These are phyloP conservation scores for Chytriomyces sp. DNA, from an alignment of 192 early-diverging fungal genomes.

Conservation along the genomic window DNA sequence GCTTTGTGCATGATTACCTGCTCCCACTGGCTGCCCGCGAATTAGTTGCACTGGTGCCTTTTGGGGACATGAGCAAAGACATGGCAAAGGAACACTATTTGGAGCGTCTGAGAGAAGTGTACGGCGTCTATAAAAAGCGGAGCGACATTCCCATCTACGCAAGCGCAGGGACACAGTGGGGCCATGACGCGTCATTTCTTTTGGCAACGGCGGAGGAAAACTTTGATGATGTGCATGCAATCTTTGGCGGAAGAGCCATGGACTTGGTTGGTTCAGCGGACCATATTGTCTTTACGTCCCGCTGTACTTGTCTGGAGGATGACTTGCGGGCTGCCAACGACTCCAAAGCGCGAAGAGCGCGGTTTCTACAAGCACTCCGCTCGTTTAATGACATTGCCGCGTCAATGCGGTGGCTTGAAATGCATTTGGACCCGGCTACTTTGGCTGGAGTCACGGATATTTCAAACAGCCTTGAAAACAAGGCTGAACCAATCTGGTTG, in stretches of 20 bases:
- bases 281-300: neutral
- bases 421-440: neutral
- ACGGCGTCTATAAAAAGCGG: constrained; percentile 4
- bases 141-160: neutral
- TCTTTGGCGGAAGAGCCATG: constrained; percentile 24
- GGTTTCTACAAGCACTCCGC: neutral
- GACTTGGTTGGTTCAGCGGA: constrained; percentile 14
- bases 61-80: constrained; percentile 17
- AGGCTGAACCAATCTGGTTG: neutral
- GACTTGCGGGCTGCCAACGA: neutral
- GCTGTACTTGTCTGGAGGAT: neutral
- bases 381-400: constrained; percentile 2
- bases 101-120: constrained; percentile 9
- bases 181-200: neutral
- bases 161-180: neutral
- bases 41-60: neutral
- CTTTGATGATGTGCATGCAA: constrained; percentile 7
- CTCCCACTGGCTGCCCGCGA: constrained; percentile 20
- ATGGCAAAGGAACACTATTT: constrained; percentile 18
- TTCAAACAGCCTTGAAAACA: constrained; percentile 1
- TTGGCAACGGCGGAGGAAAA: neutral
- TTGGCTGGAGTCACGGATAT: neutral
- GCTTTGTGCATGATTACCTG: constrained; percentile 14
- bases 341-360: neutral
- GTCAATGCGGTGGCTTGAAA: constrained; percentile 13